Evolutionary conservation across 192 early-diverging fungal species (phyloP), one percentile per base, ranked within the genome.

Genomic region (Mortierella claussenii): DNA sequence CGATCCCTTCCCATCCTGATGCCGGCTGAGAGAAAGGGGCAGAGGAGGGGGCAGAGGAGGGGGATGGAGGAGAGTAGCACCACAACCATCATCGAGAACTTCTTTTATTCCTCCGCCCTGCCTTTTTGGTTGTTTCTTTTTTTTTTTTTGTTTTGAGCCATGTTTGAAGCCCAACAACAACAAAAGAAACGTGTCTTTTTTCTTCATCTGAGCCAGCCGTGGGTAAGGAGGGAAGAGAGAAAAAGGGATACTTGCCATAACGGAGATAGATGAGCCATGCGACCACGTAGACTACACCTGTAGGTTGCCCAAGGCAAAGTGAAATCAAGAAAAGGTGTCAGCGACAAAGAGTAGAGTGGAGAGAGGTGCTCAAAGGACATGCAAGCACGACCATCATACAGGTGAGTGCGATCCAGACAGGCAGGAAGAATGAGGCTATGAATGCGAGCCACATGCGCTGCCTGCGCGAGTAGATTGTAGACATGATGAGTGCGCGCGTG

Each of bases 251-350:
- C 73, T 76, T 76, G 65, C 73, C 73, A 67, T 76, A 76, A 59
- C 73, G 73, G 37, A 76, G 73, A 51, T 76, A 76, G 33, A 76
- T 76, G 45, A 76, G 73, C 73, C 73, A 76, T 61, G 73, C 73
- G 24, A 67, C 34, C 3, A 67, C 64, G 34, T 76, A 76, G 52
- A 76, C 73, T 12, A 76, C 46, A 28, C 57, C 73, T 76, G 44
- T 13, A 20, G 10, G 18, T 10, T 17, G 17, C 15, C 21, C 24
- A 60, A 18, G 1, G 37, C n/a, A n/a, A n/a, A n/a, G n/a, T n/a
- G n/a, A n/a, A n/a, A n/a, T n/a, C n/a, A n/a, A n/a, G n/a, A n/a
- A n/a, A n/a, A n/a, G n/a, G n/a, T n/a, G n/a, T n/a, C n/a, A n/a
- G n/a, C n/a, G n/a, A n/a, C n/a, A n/a, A n/a, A n/a, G n/a, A n/a